Conservation (phyloP, 306 rosid species). For the Benincasa hispida region DNA sequence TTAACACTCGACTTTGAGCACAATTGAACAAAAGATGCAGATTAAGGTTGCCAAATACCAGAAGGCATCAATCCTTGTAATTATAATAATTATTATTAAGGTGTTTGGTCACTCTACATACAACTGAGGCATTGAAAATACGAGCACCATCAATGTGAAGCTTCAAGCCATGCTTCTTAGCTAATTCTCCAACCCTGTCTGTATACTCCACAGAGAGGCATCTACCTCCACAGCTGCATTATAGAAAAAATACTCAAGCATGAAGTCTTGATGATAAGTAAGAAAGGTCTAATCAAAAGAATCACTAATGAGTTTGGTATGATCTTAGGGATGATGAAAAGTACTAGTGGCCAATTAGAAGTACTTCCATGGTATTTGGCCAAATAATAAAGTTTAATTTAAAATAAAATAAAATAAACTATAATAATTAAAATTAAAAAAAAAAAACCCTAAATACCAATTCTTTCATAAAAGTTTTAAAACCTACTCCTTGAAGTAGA, state of each 20-base stretch:
- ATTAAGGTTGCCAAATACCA: background rate
- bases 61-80: background rate
- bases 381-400: background rate
- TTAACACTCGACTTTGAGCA: background rate
- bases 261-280: background rate
- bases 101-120: slow-evolving; percentile 23
- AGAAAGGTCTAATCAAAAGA: background rate
- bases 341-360: background rate
- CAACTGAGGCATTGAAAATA: slow-evolving; percentile 75
- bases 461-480: too few species aligned
- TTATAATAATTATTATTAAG: background rate
- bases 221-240: slow-evolving; percentile 80
- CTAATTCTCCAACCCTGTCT: slow-evolving; percentile 75
- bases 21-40: background rate
- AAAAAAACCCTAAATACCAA: too few species aligned
- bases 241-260: background rate
- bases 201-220: slow-evolving; percentile 74
- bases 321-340: background rate
- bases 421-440: too few species aligned
- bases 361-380: background rate
- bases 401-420: too few species aligned
- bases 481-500: too few species aligned
- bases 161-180: slow-evolving; percentile 74
- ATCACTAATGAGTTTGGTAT: background rate
- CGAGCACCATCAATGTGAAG: slow-evolving; percentile 98